Base-by-base conservation (phyloP, 2,329 filamentous ascomycete species). In the Neopestalotiopsis rosae region DNA sequence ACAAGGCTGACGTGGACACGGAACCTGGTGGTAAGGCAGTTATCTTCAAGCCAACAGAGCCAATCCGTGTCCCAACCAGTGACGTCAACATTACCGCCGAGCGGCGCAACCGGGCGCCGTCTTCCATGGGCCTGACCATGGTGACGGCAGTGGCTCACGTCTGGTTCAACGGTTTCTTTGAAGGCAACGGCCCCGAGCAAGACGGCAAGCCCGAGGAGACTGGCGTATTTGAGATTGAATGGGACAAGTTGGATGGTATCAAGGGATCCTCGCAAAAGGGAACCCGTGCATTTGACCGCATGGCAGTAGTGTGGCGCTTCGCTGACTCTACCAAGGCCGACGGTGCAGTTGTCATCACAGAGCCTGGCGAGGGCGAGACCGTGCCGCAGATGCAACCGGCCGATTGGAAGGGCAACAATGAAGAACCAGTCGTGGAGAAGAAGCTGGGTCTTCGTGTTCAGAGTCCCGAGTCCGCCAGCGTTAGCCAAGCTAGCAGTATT, bases 121-220 rank as follows among this genome's bases (percentile, higher is more conserved):
- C 92, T 75, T 89, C 88, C 10, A 91, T 96, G 80, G 92, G 94
- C 1, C 88, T 94, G 73, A 94, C 94, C 0, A 94, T 98, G 90
- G 94, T 98, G 3, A 97, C 95, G 0, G 91, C 95, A 0, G 91
- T 98, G 10, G 95, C 95, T 0, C 95, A 98, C 76, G 93, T 97
- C 17, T 99, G 96, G 96, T 97, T 98, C 85, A 99, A 99, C 76
- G 86, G 91, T 1, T 98, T 91, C 80, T 98, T 98, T 75, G 96
- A 98, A 81, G 94, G 95, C 59, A 84, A 88, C 24, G 92, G 92
- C 0, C 90, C 92, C 0, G 92, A 94, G 76, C 85, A 90, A 57
- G 80, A 83, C 34, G 93, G 92, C 30, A 82, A 85, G 17, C 85
- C 93, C 0, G 87, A 92, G 63, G 87, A 91, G 58, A 92, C 87